phyloP scores from a whole-genome alignment of 306 rosid genomes.

The Vicia sativa region DNA sequence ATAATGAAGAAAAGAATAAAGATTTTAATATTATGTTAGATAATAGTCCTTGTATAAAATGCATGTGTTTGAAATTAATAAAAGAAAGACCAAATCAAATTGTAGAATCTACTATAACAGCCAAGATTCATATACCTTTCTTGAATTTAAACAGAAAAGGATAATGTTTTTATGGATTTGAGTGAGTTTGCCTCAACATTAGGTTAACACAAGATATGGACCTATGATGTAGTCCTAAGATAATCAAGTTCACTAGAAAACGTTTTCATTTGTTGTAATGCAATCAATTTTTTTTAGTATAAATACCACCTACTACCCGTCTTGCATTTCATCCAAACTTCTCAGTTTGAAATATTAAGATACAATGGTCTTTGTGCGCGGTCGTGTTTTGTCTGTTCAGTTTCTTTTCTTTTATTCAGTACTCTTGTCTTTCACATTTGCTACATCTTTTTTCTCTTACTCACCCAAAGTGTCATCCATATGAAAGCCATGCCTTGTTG shows the following conservation, averaged over 20 bases:
- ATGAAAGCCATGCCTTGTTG: conserved; percentile 38
- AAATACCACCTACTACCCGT: background rate
- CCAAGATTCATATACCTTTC: too few relatives aligned
- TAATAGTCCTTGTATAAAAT: too few relatives aligned
- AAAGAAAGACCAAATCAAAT: too few relatives aligned
- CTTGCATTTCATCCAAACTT: background rate
- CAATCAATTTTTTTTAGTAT: background rate
- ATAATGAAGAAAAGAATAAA: too few relatives aligned
- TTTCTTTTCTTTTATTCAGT: conserved; percentile 12
- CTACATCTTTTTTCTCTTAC: background rate
- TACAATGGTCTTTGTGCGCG: conserved; percentile 15
- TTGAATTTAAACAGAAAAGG: too few relatives aligned
- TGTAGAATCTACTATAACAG: too few relatives aligned
- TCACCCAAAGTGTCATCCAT: background rate
- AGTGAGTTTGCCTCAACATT: too few relatives aligned
- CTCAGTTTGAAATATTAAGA: background rate
- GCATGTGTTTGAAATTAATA: too few relatives aligned
- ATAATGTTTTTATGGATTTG: too few relatives aligned
- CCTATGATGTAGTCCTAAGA: too few relatives aligned
- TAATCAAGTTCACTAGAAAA: background rate
- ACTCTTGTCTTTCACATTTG: background rate
- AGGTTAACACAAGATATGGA: too few relatives aligned
- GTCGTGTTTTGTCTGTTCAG: background rate
- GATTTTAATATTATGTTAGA: too few relatives aligned
- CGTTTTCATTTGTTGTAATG: background rate